phyloP scores from a whole-genome alignment of 2,329 filamentous ascomycete genomes.

The Epichloe uncinata region DNA sequence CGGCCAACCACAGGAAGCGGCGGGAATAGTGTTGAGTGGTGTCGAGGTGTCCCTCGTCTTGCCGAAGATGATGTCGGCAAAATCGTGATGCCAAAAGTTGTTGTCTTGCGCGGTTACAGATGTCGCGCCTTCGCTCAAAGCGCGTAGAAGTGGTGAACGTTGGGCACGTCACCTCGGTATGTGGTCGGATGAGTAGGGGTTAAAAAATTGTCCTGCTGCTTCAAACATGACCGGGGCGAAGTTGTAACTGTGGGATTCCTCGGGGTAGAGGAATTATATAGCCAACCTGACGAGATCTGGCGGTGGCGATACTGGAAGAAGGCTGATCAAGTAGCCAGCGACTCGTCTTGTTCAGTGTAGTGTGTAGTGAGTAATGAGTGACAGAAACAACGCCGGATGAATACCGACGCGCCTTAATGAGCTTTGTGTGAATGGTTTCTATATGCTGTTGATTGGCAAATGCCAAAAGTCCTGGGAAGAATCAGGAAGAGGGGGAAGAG shows the following conservation, averaged over 20 bases:
- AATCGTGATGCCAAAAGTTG: not conserved
- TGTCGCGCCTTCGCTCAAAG: not conserved
- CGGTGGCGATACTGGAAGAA: constrained; percentile 13
- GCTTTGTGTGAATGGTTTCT: constrained; percentile 5
- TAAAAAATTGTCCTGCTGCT: constrained; percentile 38
- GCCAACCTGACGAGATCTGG: constrained; percentile 18
- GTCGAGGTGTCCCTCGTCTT: constrained; percentile 2
- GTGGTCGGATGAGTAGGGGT: constrained; percentile 45
- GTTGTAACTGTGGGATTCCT: constrained; percentile 17
- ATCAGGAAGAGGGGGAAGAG: constrained; percentile 9
- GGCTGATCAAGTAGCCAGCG: constrained; percentile 17
- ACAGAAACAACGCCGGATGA: constrained; percentile 13
- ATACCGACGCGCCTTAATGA: constrained; percentile 13
- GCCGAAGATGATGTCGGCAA: not conserved
- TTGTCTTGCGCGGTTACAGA: not conserved
- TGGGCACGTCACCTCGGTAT: constrained; percentile 47
- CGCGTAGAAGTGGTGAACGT: constrained; percentile 29
- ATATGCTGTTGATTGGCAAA: constrained; percentile 21
- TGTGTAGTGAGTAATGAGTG: constrained; percentile 10
- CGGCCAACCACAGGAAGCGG: constrained; percentile 8
- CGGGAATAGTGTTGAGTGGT: not conserved
- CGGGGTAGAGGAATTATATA: constrained; percentile 14
- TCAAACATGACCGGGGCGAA: constrained; percentile 38
- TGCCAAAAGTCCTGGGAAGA: constrained; percentile 23
- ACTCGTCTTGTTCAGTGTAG: constrained; percentile 2